Percentiles rank a stretch among this genome's conserved stretches.
phyloP scores from a whole-genome alignment of 164 flowering plant species.

The Hamamelis virginiana region DNA sequence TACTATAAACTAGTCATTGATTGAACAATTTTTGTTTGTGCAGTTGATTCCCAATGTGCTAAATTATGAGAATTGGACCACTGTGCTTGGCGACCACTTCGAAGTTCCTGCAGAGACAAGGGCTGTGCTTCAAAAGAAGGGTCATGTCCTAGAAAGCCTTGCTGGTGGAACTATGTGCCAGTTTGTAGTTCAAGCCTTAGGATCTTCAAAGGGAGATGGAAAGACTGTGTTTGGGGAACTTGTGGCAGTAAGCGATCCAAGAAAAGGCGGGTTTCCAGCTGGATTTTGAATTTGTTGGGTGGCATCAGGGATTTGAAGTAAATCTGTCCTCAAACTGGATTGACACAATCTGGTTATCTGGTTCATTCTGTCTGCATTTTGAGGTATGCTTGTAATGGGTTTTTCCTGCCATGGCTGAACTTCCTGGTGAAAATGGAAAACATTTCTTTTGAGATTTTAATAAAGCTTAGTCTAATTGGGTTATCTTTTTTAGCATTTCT shows the following conservation, averaged over 20 bases:
- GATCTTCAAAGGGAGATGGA: constrained; percentile 5
- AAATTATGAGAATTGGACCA: constrained; percentile 68
- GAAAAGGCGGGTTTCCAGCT: constrained; percentile 67
- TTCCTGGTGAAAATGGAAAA: too few relatives aligned
- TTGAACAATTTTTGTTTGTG: constrained; percentile 13
- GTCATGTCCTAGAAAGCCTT: constrained; percentile 47
- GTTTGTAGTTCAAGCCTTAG: constrained; percentile 37
- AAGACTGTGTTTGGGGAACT: constrained; percentile 26
- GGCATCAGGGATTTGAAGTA: too few relatives aligned
- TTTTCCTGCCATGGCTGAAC: too few relatives aligned
- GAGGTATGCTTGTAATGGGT: too few relatives aligned
- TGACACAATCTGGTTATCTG: constrained; percentile 54
- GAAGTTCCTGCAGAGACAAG: constrained; percentile 45
- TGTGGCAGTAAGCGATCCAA: constrained; percentile 59
- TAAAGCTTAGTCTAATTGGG: too few relatives aligned
- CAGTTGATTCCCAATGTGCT: constrained; percentile 65
- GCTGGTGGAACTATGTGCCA: constrained; percentile 61
- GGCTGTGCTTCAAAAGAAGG: constrained; percentile 39
- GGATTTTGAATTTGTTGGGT: constrained; percentile 31
- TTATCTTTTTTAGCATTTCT: too few relatives aligned
- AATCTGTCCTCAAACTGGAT: too few relatives aligned
- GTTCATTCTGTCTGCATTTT: too few relatives aligned
- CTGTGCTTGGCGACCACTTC: constrained; percentile 47
- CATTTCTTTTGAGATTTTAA: too few relatives aligned
- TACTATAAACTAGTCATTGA: too few relatives aligned